Evolutionary conservation across 2,329 filamentous ascomycete species (phyloP).

Genomic region (Drechslerella dactyloides): DNA sequence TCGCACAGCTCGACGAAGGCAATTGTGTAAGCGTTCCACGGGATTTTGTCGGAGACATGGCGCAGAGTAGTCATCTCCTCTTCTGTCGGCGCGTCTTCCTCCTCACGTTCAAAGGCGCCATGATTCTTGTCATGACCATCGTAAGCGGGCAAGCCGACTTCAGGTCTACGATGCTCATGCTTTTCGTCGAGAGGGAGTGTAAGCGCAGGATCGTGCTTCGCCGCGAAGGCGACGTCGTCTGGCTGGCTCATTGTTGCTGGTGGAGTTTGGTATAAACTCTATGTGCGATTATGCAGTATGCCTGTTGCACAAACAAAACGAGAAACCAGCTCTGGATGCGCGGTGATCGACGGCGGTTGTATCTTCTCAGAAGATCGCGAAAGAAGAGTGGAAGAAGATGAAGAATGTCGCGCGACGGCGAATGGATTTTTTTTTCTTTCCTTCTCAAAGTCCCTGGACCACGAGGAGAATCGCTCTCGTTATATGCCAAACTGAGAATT

Average conservation of each 20-base stretch:
- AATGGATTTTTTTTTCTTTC: constrained; percentile 14
- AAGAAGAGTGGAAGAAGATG: constrained; percentile 10
- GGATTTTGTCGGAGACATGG: constrained; percentile 70
- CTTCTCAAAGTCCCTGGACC: constrained; percentile 10
- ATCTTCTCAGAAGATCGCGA: constrained; percentile 43
- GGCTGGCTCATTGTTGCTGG: constrained; percentile 39
- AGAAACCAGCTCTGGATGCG: constrained; percentile 30
- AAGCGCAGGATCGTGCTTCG: constrained; percentile 53
- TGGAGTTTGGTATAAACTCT: neutral
- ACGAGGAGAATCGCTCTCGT: constrained; percentile 28
- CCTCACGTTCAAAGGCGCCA: constrained; percentile 49
- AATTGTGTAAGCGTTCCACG: constrained; percentile 71
- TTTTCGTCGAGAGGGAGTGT: constrained; percentile 52
- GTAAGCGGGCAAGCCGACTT: constrained; percentile 27
- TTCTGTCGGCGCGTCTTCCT: constrained; percentile 64
- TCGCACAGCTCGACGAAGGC: constrained; percentile 77
- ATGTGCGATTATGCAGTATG: neutral
- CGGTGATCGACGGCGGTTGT: neutral
- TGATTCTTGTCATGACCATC: constrained; percentile 37
- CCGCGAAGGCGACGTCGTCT: constrained; percentile 52
- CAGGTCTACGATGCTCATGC: constrained; percentile 50
- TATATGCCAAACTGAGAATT: constrained; percentile 47
- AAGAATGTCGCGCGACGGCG: constrained; percentile 12
- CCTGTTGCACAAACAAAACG: neutral
- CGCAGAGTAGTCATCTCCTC: constrained; percentile 69